Conservation (phyloP, 208 protist genomes). For the Trichomonas vaginalis region DNA sequence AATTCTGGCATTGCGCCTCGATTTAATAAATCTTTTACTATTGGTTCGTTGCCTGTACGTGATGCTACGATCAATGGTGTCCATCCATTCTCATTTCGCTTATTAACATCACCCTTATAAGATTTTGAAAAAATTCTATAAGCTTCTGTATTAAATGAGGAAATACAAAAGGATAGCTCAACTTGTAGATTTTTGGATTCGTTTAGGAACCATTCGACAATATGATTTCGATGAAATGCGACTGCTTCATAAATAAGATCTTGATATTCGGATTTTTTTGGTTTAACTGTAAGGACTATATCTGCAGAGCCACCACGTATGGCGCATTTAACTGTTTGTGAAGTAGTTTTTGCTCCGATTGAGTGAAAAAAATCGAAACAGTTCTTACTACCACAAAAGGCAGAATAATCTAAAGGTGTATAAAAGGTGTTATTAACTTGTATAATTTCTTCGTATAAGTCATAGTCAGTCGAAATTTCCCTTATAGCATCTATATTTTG, state of each 20-base stretch:
- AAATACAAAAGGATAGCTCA: background rate
- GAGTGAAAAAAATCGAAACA: background rate
- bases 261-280: background rate
- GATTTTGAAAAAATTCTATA: background rate
- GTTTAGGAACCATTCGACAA: background rate
- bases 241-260: background rate
- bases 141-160: background rate
- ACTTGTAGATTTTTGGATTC: background rate
- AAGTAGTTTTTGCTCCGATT: background rate
- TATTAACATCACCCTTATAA: background rate
- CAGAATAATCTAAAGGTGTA: background rate
- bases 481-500: background rate
- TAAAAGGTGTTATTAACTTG: background rate
- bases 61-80: background rate
- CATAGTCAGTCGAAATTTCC: background rate
- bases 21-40: background rate
- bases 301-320: background rate
- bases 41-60: background rate
- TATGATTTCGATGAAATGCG: background rate
- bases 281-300: background rate
- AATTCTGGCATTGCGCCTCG: background rate
- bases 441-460: background rate
- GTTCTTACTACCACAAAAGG: background rate
- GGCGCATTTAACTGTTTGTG: background rate
- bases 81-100: background rate